These are phyloP conservation scores for Chrysosporium keratinophilum DNA, from an alignment of 2,329 filamentous ascomycete genomes.

Conservation along the genomic window DNA sequence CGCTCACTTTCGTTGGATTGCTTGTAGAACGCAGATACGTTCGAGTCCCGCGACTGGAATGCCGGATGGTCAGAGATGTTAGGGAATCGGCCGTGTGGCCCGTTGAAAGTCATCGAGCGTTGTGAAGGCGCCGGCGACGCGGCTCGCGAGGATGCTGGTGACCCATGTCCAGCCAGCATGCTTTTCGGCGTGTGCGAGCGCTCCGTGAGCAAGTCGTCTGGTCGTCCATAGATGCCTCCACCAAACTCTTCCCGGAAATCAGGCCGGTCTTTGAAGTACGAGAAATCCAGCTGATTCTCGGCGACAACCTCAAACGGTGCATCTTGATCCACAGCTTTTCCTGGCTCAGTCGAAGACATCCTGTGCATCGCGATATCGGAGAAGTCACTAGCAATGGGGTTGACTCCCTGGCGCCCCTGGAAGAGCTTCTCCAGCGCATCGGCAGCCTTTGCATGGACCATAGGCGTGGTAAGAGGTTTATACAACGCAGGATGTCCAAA, in stretches of 20 bases:
- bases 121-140: conserved; percentile 33
- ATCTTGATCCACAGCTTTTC: conserved; percentile 41
- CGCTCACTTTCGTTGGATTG: conserved; percentile 33
- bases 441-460: conserved; percentile 86
- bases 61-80: conserved; percentile 28
- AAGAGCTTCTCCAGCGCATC: conserved; percentile 80
- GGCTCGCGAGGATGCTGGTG: conserved; percentile 32
- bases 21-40: conserved; percentile 24
- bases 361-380: conserved; percentile 70
- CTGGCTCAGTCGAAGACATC: conserved; percentile 56
- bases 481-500: conserved; percentile 91
- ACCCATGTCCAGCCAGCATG: conserved; percentile 25
- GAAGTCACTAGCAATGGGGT: conserved; percentile 43
- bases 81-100: conserved; percentile 17
- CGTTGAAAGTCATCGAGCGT: conserved; percentile 17
- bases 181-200: conserved; percentile 36
- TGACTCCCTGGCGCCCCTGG: conserved; percentile 63
- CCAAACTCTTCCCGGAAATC: conserved; percentile 83
- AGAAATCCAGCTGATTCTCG: conserved; percentile 76
- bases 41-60: conserved; percentile 26
- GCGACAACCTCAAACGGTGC: conserved; percentile 84
- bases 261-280: conserved; percentile 79
- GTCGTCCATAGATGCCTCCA: conserved; percentile 49
- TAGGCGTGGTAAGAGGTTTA: conserved; percentile 79
- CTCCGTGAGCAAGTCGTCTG: conserved; percentile 38